A percentile compares a stretch with the other conserved stretches of the same genome.
Evolutionary conservation across 208 protist species (phyloP).

Genomic region (Wallacemonas rigidus): DNA sequence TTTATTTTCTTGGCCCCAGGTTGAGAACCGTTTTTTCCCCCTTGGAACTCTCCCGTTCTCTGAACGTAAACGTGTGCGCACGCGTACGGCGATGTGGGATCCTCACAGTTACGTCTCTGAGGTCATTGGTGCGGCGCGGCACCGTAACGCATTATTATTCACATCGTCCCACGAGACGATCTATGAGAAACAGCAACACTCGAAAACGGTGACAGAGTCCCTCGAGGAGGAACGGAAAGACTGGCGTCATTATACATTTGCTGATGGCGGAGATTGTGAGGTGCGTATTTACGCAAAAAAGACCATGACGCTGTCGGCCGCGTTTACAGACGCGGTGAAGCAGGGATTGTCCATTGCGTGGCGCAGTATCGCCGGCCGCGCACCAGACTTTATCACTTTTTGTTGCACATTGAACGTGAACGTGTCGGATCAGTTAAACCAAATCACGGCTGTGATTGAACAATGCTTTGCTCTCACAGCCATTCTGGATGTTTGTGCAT

Average conservation of each 20-base stretch:
- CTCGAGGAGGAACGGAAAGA: slow-evolving; percentile 16
- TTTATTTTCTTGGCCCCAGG: too few relatives aligned
- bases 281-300: slow-evolving; percentile 20
- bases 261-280: slow-evolving; percentile 9
- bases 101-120: slow-evolving; percentile 42
- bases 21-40: too few relatives aligned
- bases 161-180: slow-evolving; percentile 16
- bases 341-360: background rate
- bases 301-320: background rate
- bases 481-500: background rate
- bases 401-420: background rate
- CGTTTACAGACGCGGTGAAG: background rate
- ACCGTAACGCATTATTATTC: slow-evolving; percentile 6
- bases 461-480: slow-evolving; percentile 2
- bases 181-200: slow-evolving; percentile 27
- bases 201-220: slow-evolving; percentile 10
- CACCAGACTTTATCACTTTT: background rate
- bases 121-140: slow-evolving; percentile 20
- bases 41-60: background rate
- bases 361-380: background rate
- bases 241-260: slow-evolving; percentile 17
- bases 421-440: background rate
- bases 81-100: slow-evolving; percentile 24
- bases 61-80: background rate
- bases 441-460: background rate